These are phyloP conservation scores for Hypsizygus marmoreus DNA, from an alignment of 768 basidiomycete genomes.

Conservation along the genomic window DNA sequence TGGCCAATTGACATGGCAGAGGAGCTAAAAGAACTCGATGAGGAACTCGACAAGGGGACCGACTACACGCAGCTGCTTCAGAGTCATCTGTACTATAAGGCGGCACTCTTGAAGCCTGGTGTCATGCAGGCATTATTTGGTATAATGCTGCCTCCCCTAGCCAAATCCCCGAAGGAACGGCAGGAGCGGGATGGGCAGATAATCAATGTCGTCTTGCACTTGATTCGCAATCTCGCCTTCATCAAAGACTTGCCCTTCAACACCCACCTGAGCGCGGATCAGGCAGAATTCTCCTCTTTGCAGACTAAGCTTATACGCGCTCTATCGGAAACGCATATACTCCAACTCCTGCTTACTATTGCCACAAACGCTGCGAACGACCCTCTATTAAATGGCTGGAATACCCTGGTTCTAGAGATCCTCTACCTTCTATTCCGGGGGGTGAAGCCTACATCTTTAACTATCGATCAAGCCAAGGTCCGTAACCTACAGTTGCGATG, in stretches of 20 bases:
- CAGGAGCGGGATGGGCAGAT: slow-evolving; percentile 82
- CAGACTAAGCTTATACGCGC: slow-evolving; percentile 77
- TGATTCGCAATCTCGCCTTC: slow-evolving; percentile 91
- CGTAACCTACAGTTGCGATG: slow-evolving; percentile 13
- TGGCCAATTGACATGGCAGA: slow-evolving; percentile 98
- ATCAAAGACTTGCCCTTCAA: slow-evolving; percentile 85
- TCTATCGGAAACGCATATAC: slow-evolving; percentile 69
- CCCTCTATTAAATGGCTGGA: slow-evolving; percentile 81
- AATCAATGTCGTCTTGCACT: slow-evolving; percentile 84
- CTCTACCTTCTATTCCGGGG: slow-evolving; percentile 89
- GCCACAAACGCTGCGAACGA: slow-evolving; percentile 77
- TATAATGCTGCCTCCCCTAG: slow-evolving; percentile 76
- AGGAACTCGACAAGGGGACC: slow-evolving; percentile 74
- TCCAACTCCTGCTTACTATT: slow-evolving; percentile 83
- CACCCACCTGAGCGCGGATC: slow-evolving; percentile 71
- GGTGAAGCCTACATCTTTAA: slow-evolving; percentile 60
- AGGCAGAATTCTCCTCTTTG: slow-evolving; percentile 74
- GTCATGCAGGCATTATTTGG: slow-evolving; percentile 73
- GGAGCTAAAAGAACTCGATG: slow-evolving; percentile 90
- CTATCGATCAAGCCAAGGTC: slow-evolving; percentile 68
- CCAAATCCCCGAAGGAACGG: slow-evolving; percentile 69
- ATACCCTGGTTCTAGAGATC: slow-evolving; percentile 90
- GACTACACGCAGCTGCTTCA: slow-evolving; percentile 86
- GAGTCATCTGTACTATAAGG: slow-evolving; percentile 90
- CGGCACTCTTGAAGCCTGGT: slow-evolving; percentile 66